Evolutionary conservation across 1,284 basidiomycete species (phyloP).

Genomic region (Ustilago shanxiensis): DNA sequence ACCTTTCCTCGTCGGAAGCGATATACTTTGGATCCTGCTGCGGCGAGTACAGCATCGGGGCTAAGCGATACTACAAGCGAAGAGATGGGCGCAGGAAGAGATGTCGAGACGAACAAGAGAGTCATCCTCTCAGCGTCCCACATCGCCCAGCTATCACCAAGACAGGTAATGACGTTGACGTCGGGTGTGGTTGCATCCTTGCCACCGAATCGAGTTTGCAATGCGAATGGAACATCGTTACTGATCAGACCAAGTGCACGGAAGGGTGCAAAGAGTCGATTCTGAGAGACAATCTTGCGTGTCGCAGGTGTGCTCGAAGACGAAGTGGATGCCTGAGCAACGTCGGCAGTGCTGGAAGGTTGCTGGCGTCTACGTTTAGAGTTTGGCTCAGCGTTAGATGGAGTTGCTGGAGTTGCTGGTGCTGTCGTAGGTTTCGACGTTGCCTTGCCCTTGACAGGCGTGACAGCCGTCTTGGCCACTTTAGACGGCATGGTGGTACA

Average conservation of each 20-base stretch:
- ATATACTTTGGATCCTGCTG: constrained; percentile 79
- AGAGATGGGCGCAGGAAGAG: constrained; percentile 80
- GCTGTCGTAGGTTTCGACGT: constrained; percentile 4
- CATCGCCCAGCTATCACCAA: constrained; percentile 92
- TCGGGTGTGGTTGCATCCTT: constrained; percentile 79
- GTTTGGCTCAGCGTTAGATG: constrained; percentile 26
- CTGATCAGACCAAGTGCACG: constrained; percentile 92
- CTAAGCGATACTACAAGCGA: constrained; percentile 79
- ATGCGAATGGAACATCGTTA: constrained; percentile 88
- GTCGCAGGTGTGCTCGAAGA: constrained; percentile 9
- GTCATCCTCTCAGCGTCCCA: constrained; percentile 96
- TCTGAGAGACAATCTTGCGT: constrained; percentile 36
- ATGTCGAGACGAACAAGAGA: constrained; percentile 92
- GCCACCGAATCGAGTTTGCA: constrained; percentile 83
- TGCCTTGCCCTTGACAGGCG: constrained; percentile 31
- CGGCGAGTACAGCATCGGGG: constrained; percentile 86
- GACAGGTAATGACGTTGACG: constrained; percentile 83
- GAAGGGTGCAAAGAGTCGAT: constrained; percentile 87
- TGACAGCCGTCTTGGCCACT: constrained; percentile 21
- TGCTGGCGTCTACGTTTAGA: constrained; percentile 32
- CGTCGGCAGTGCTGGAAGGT: not conserved
- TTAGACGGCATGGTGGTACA: constrained; percentile 35
- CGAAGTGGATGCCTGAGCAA: constrained; percentile 7
- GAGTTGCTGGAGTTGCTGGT: constrained; percentile 7
- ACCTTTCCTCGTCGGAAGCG: constrained; percentile 90